Base-by-base conservation (phyloP, 805 yeast species). In the Metschnikowia proteae region DNA sequence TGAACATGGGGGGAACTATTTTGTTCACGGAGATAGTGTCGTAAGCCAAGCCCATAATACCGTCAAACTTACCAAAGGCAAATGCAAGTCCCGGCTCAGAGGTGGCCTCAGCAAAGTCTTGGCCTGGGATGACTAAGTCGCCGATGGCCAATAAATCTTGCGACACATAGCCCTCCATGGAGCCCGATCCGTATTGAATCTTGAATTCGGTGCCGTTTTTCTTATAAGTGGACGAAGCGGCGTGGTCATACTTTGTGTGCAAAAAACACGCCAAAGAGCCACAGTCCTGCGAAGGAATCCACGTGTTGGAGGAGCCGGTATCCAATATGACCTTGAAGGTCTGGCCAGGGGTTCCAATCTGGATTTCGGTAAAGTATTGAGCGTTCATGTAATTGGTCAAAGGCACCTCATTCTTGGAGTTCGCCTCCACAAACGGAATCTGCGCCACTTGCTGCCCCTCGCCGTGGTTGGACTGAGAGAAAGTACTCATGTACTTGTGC, bases 31-130 rank as follows among this genome's bases (percentile, higher is more conserved):
- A 81, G 59, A 94, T 90, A 46, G 96, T 77, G 71, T 88, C 88
- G 72, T 92, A 94, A 56, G 88, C 99, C 59, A 94, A 81, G 57
- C 99, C 99, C 55, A 94, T 76, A 58, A 94, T 91, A 73, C 99
- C 99, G 67, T 94, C 99, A 67, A 94, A 94, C 73, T 94, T 92
- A 70, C 97, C 99, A 71, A 94, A 94, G 45, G 99, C 98, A 74
- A 94, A 94, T 0, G 97, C 94, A 58, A 94, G 80, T 49, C 99
- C 99, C 38, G 98, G 98, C 76, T 94, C 99, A 60, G 82, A 81
- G 50, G 99, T 94, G 55, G 97, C 92, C 78, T 94, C 99, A 52
- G 96, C 98, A 65, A 94, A 94, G 66, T 85, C 96, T 75, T 92
- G 98, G 56, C 84, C 74, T 57, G 90, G 86, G 63, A 94, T 91